Evolutionary conservation across 345 rosid species (phyloP).

Genomic region (Euclidium syriacum): DNA sequence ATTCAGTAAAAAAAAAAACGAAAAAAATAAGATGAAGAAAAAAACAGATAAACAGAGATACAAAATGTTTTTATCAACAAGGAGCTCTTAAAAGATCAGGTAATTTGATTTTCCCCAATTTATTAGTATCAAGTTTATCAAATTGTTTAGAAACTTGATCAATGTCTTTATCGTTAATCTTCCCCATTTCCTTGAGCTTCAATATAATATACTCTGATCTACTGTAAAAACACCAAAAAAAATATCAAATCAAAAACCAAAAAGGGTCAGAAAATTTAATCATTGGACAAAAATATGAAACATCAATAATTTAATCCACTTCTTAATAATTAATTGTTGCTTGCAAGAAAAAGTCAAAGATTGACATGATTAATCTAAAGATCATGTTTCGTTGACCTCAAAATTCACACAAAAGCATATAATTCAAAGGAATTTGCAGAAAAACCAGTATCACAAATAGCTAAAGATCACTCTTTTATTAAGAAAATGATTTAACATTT

Average conservation of each 20-base stretch:
- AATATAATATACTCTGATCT: constrained; percentile 82
- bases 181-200: constrained; percentile 93
- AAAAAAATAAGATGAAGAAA: not conserved
- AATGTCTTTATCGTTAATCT: constrained; percentile 69
- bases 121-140: constrained; percentile 68
- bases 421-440: too few species aligned
- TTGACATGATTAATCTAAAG: constrained; percentile 21
- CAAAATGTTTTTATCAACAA: not conserved
- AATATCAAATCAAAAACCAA: not conserved
- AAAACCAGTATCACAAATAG: not conserved
- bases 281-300: not conserved
- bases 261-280: not conserved
- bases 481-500: not conserved
- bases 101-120: constrained; percentile 78
- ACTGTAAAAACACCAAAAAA: constrained; percentile 29
- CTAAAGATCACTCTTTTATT: not conserved
- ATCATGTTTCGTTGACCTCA: not conserved
- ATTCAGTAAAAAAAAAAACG: not conserved
- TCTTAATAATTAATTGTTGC: not conserved
- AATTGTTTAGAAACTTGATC: constrained; percentile 57
- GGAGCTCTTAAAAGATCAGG: constrained; percentile 49
- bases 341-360: not conserved
- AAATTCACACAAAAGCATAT: too few species aligned
- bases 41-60: not conserved
- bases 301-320: not conserved